Percentiles rank a stretch among this genome's conserved stretches.
These are phyloP conservation scores for Chlamydomonas eustigma DNA, from an alignment of 139 green algal species.

Conservation along the genomic window DNA sequence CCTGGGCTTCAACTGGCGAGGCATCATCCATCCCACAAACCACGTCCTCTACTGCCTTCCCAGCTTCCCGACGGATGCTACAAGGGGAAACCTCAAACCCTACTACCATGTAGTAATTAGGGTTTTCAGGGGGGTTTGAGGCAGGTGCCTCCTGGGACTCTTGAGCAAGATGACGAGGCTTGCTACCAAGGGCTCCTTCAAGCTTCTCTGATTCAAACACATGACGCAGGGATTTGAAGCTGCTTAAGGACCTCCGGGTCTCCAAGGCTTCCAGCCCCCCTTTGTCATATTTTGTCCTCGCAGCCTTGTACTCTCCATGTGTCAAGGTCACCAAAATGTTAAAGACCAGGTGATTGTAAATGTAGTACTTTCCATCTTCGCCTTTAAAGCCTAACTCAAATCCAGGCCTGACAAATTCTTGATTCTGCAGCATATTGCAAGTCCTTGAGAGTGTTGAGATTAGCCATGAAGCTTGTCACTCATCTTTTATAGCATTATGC, in stretches of 20 bases:
- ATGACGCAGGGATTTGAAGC: background rate
- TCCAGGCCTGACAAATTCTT: conserved; percentile 68
- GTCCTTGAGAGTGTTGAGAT: conserved; percentile 63
- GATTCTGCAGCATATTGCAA: conserved; percentile 45
- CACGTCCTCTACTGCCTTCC: conserved; percentile 53
- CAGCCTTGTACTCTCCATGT: conserved; percentile 69
- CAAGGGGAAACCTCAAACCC: conserved; percentile 90
- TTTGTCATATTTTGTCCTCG: conserved; percentile 21
- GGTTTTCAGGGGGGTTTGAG: background rate
- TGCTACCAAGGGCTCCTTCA: background rate
- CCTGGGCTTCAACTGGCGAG: conserved; percentile 35
- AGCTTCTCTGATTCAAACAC: background rate
- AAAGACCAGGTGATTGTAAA: conserved; percentile 96
- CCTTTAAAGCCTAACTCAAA: conserved; percentile 77
- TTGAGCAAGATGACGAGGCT: background rate
- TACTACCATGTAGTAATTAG: conserved; percentile 10
- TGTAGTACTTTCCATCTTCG: conserved; percentile 62
- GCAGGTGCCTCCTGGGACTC: background rate
- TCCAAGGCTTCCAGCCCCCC: background rate
- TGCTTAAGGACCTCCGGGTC: background rate
- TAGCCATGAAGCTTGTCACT: conserved; percentile 85
- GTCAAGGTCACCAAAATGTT: conserved; percentile 77
- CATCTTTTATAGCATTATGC: conserved; percentile 94
- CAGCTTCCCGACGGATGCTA: conserved; percentile 65
- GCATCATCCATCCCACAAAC: conserved; percentile 59